Evolutionary conservation across 345 rosid species (phyloP), one percentile per base, ranked within the genome.

Genomic region (Pistacia integerrima): DNA sequence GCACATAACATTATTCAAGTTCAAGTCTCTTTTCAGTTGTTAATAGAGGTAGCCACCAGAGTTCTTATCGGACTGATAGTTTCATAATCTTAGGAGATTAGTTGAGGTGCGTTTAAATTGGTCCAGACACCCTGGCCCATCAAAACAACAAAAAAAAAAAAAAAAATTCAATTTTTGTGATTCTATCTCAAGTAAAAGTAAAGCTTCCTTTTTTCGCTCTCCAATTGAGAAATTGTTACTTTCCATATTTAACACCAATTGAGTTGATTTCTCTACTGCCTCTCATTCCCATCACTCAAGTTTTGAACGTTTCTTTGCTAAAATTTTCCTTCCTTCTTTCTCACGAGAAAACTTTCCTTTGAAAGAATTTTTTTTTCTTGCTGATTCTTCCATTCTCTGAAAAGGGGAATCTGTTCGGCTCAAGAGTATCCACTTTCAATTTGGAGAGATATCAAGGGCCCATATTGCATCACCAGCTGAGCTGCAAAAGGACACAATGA

Each of bases 401-500:
- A 51, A 18, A 22, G 18, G 48, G n/a, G 6, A 63, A 51, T 73
- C 69, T 51, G 30, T 17, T 62, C 35, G 33, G 18, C 4, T 20
- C 51, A 4, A 72, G 25, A 46, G 46, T 69, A 30, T 30, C 46
- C 60, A 28, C 38, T 64, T 64, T 12, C 9, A 51, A 59, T 8
- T 14, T 35, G 4, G 36, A 25, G n/a, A 30, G 61, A 63, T 62
- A 74, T 63, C 20, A 16, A 33, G 69, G 76, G 69, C 61, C 69
- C 76, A 30, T 18, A 35, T 35, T 10, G 38, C 76, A 63, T 51
- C 76, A 63, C 11, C 60, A 11, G 48, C 60, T 61, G 6, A 18
- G 68, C 76, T 61, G 48, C 36, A 46, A 73, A 30, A 30, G 33
- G 30, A 20, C 59, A 62, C 52, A 49, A 63, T 63, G 76, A 62